These are phyloP conservation scores for Hanseniaspora lachancei DNA, from an alignment of 805 yeast genomes.

Conservation along the genomic window DNA sequence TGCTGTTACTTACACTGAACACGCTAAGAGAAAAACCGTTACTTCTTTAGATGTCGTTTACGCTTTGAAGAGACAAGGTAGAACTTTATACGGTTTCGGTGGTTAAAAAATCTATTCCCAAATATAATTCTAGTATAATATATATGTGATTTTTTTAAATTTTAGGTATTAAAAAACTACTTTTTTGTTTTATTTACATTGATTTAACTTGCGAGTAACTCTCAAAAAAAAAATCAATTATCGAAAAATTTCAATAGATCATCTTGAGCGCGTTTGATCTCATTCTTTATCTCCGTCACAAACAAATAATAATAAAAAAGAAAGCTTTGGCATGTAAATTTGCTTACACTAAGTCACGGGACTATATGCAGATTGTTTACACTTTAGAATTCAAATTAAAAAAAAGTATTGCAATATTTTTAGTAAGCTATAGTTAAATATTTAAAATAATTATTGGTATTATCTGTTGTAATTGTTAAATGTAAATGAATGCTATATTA, in stretches of 20 bases:
- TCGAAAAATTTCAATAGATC: no score
- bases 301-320: no score
- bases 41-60: constrained; percentile 96
- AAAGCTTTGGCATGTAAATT: neutral
- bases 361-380: neutral
- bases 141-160: constrained; percentile 11
- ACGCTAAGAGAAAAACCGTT: constrained; percentile 99
- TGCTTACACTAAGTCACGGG: constrained; percentile 5
- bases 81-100: constrained; percentile 99
- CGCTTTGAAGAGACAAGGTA: constrained; percentile 99
- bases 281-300: neutral
- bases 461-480: neutral
- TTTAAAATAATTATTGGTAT: neutral
- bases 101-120: constrained; percentile 44
- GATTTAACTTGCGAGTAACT: neutral
- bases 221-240: neutral
- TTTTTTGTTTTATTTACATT: neutral
- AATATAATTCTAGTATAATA: constrained; percentile 3
- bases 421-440: no score
- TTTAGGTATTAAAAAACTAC: constrained; percentile 1
- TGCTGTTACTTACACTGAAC: constrained; percentile 98
- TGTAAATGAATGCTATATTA: neutral
- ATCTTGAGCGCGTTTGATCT: neutral
- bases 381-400: neutral
- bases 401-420: no score